Evolutionary conservation across 2,329 filamentous ascomycete species (phyloP).

Genomic region (Mariannaea sp.): DNA sequence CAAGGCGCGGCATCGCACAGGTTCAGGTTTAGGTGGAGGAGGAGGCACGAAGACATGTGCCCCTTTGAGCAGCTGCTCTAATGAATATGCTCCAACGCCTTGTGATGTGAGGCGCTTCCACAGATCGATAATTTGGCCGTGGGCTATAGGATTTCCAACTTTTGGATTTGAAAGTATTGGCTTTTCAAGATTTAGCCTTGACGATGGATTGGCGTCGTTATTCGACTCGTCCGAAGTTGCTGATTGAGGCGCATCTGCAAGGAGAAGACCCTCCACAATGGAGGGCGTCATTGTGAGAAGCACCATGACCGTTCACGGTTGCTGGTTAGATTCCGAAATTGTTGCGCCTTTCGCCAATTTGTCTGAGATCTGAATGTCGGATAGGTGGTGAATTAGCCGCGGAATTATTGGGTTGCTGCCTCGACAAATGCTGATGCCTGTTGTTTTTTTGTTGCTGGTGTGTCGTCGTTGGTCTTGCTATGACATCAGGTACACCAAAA

Average conservation of each 20-base stretch:
- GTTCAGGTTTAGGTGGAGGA: conserved; percentile 77
- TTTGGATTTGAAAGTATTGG: conserved; percentile 55
- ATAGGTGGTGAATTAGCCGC: too few relatives aligned
- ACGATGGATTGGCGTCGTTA: conserved; percentile 18
- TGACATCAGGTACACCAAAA: too few relatives aligned
- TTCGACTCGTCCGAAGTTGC: conserved; percentile 18
- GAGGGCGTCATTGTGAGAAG: conserved; percentile 75
- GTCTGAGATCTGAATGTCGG: too few relatives aligned
- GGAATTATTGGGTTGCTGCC: too few relatives aligned
- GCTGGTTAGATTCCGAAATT: neutral
- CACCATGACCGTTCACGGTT: conserved; percentile 63
- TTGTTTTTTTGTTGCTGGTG: neutral
- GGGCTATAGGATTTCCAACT: conserved; percentile 71
- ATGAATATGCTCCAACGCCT: conserved; percentile 47
- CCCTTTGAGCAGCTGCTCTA: conserved; percentile 75
- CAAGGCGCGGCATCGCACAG: conserved; percentile 55
- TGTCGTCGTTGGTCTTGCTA: too few relatives aligned
- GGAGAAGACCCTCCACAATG: conserved; percentile 65
- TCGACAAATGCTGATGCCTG: neutral
- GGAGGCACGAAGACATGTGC: conserved; percentile 77
- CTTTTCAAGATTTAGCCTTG: conserved; percentile 48
- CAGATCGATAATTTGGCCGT: conserved; percentile 68
- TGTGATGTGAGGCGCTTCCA: conserved; percentile 56
- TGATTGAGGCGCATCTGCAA: conserved; percentile 31
- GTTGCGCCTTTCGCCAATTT: neutral